Conservation (phyloP, 495 filamentous ascomycete genomes). For the Podospora pseudopauciseta region DNA sequence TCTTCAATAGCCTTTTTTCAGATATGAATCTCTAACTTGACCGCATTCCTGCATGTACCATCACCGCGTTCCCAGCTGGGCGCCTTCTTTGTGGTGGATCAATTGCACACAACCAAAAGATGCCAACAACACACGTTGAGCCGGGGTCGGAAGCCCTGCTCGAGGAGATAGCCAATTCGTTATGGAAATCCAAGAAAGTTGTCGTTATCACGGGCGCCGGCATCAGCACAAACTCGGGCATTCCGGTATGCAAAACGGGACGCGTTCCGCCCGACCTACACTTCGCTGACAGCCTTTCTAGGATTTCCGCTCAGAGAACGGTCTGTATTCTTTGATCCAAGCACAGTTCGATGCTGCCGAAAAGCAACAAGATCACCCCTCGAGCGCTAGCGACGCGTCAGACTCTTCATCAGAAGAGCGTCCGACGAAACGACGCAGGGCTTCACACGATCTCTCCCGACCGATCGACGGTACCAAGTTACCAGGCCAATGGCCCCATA, state of each 20-base stretch:
- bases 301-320: conserved; percentile 70
- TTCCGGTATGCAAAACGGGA: conserved; percentile 52
- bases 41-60: neutral
- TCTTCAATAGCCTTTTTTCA: neutral
- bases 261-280: neutral
- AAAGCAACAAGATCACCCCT: conserved; percentile 17
- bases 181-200: conserved; percentile 59
- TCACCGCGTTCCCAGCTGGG: neutral
- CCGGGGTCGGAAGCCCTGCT: conserved; percentile 49
- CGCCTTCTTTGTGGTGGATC: conserved; percentile 2
- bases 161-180: conserved; percentile 57
- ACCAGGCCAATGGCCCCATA: neutral
- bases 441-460: conserved; percentile 25
- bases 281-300: conserved; percentile 35
- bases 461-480: neutral
- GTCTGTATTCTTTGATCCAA: conserved; percentile 66
- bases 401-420: conserved; percentile 28
- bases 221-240: conserved; percentile 70
- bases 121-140: conserved; percentile 55
- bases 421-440: conserved; percentile 44
- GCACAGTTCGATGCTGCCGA: conserved; percentile 54
- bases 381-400: conserved; percentile 15
- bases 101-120: conserved; percentile 25
- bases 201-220: conserved; percentile 68
- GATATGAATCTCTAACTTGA: conserved; percentile 7